Evolutionary conservation across 2,329 filamentous ascomycete genomes (phyloP).

Genomic region (Talaromyces atroroseus): DNA sequence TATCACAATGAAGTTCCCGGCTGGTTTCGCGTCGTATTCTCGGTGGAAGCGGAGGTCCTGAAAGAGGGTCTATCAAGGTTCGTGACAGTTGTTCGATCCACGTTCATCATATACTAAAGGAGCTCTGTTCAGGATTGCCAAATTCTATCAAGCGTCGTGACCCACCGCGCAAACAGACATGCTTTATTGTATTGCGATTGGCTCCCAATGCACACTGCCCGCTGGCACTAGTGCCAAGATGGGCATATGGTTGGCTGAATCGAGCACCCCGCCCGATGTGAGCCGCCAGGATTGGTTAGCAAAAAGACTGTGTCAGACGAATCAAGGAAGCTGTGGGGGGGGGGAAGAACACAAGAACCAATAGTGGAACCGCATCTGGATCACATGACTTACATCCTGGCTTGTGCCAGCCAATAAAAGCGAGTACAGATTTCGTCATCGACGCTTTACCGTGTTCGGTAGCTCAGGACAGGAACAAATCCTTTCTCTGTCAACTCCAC

Average conservation of each 20-base stretch:
- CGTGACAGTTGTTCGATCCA: slow-evolving; percentile 3
- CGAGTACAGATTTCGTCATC: background rate
- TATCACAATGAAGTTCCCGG: slow-evolving; percentile 43
- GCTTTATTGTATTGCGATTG: background rate
- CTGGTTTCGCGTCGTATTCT: slow-evolving; percentile 52
- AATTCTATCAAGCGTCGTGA: too few relatives aligned
- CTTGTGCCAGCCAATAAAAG: background rate
- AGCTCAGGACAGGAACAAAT: background rate
- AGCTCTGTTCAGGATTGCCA: background rate
- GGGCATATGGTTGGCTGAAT: background rate
- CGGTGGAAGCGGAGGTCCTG: slow-evolving; percentile 30
- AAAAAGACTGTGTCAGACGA: background rate
- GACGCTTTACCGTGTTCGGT: background rate
- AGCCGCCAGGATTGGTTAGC: background rate
- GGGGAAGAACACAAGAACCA: background rate
- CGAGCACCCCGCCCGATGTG: background rate
- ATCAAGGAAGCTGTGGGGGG: background rate
- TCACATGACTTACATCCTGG: too few relatives aligned
- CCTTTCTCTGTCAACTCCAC: too few relatives aligned
- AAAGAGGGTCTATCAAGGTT: slow-evolving; percentile 32
- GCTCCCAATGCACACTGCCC: background rate
- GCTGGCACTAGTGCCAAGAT: background rate
- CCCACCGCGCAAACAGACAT: too few relatives aligned
- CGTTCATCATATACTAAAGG: background rate
- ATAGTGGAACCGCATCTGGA: background rate